phyloP scores from a whole-genome alignment of 1,139 yeast genomes.

The Hyphopichia pseudoburtonii region DNA sequence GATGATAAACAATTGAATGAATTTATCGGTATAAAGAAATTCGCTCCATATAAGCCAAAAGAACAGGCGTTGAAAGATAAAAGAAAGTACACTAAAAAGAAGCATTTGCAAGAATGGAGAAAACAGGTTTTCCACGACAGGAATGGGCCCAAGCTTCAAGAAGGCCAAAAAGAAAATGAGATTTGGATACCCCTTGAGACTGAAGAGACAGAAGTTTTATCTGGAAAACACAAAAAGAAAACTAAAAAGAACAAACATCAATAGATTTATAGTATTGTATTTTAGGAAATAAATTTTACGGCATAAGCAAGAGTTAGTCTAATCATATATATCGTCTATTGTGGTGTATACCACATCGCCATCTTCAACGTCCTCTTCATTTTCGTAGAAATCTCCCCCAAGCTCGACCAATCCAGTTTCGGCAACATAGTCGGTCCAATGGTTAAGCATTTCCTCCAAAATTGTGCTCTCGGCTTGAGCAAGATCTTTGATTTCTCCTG shows the following conservation, averaged over 20 bases:
- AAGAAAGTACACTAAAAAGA: constrained; percentile 80
- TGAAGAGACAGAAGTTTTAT: constrained; percentile 1
- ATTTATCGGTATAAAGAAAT: constrained; percentile 83
- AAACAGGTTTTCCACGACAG: constrained; percentile 70
- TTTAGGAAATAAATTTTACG: background rate
- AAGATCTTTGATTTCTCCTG: constrained; percentile 49
- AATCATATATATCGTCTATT: background rate
- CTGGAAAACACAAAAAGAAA: background rate
- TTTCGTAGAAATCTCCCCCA: constrained; percentile 10
- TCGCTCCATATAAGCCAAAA: constrained; percentile 86
- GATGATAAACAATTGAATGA: constrained; percentile 83
- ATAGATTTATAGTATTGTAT: background rate
- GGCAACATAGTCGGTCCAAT: constrained; percentile 55
- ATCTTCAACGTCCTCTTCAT: constrained; percentile 1
- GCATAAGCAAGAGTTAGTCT: background rate
- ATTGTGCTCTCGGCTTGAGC: constrained; percentile 29
- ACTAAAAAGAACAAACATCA: background rate
- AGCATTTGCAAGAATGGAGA: constrained; percentile 87
- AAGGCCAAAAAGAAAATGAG: constrained; percentile 31
- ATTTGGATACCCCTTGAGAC: constrained; percentile 39
- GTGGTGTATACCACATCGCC: constrained; percentile 1
- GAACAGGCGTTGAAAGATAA: constrained; percentile 76
- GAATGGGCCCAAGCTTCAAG: constrained; percentile 51
- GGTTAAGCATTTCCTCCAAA: constrained; percentile 39
- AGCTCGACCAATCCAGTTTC: constrained; percentile 53